phyloP scores from a whole-genome alignment of 495 filamentous ascomycete species.

The Hypoxylon crocopeplum region DNA sequence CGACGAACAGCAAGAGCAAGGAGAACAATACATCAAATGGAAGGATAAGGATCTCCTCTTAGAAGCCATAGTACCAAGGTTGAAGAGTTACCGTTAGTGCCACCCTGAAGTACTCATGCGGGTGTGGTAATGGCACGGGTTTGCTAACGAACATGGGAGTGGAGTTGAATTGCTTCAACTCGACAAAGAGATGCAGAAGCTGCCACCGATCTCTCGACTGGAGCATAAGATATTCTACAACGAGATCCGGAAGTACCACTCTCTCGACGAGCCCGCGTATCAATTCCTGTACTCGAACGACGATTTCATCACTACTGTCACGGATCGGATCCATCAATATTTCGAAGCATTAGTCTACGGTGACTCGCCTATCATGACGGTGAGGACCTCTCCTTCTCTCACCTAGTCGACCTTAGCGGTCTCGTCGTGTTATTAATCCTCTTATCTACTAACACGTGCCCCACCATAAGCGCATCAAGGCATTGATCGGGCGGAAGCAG shows the following conservation, averaged over 20 bases:
- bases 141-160: slow-evolving; percentile 3
- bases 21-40: slow-evolving; percentile 1
- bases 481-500: neutral
- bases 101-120: neutral
- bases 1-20: neutral
- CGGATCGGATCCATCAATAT: slow-evolving; percentile 9
- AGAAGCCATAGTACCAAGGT: slow-evolving; percentile 1
- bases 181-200: slow-evolving; percentile 5
- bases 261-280: neutral
- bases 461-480: slow-evolving; percentile 1
- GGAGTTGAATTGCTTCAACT: slow-evolving; percentile 12
- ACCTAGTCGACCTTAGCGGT: too few species aligned
- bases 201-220: slow-evolving; percentile 7
- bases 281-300: slow-evolving; percentile 9
- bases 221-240: slow-evolving; percentile 8
- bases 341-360: slow-evolving; percentile 13
- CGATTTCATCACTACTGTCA: slow-evolving; percentile 4
- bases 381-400: slow-evolving; percentile 1
- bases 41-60: slow-evolving; percentile 13
- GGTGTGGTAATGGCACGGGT: neutral
- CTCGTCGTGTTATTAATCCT: too few species aligned
- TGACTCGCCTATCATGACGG: neutral
- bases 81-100: slow-evolving; percentile 7
- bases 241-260: neutral
- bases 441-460: neutral